A percentile compares a stretch with the other conserved stretches of the same genome.
These are phyloP conservation scores for Glaciozyma martinii DNA, from an alignment of 768 basidiomycete species.

Conservation along the genomic window DNA sequence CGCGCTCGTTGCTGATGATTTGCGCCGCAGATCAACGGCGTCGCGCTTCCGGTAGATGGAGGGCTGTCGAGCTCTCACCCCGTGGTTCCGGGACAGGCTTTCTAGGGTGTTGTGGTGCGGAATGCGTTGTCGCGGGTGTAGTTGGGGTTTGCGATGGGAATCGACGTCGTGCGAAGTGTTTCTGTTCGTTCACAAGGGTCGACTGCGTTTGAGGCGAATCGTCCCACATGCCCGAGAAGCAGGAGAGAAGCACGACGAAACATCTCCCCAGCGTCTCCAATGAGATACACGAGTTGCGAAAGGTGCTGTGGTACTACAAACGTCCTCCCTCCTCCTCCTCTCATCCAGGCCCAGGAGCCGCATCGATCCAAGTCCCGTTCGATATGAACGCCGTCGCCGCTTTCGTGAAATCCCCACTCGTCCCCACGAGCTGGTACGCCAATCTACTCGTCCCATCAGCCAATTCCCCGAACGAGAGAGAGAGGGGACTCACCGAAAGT, in stretches of 20 bases:
- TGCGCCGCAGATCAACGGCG: slow-evolving; percentile 59
- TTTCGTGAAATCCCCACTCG: slow-evolving; percentile 65
- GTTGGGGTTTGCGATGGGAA: too few relatives aligned
- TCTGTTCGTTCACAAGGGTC: too few relatives aligned
- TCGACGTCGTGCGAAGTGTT: too few relatives aligned
- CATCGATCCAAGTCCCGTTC: slow-evolving; percentile 74
- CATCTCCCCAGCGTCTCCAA: too few relatives aligned
- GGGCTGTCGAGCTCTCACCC: slow-evolving; percentile 72
- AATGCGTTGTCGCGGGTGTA: too few relatives aligned
- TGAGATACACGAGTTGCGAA: too few relatives aligned
- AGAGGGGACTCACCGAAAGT: slow-evolving; percentile 66
- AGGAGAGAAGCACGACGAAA: too few relatives aligned
- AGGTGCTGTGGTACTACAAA: too few relatives aligned
- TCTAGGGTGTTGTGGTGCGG: not conserved
- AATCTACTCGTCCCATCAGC: slow-evolving; percentile 9
- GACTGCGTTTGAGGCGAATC: too few relatives aligned
- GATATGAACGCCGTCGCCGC: slow-evolving; percentile 59
- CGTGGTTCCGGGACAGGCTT: slow-evolving; percentile 57
- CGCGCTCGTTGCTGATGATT: not conserved
- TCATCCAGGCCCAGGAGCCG: slow-evolving; percentile 56
- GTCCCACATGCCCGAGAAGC: too few relatives aligned
- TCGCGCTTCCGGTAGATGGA: slow-evolving; percentile 77
- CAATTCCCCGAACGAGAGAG: slow-evolving; percentile 7
- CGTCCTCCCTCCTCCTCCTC: not conserved
- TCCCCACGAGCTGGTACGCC: slow-evolving; percentile 36